A percentile compares a stretch with the other conserved stretches of the same genome.
Conservation (phyloP, 257 asterid genomes). For the Solanum pimpinellifolium region DNA sequence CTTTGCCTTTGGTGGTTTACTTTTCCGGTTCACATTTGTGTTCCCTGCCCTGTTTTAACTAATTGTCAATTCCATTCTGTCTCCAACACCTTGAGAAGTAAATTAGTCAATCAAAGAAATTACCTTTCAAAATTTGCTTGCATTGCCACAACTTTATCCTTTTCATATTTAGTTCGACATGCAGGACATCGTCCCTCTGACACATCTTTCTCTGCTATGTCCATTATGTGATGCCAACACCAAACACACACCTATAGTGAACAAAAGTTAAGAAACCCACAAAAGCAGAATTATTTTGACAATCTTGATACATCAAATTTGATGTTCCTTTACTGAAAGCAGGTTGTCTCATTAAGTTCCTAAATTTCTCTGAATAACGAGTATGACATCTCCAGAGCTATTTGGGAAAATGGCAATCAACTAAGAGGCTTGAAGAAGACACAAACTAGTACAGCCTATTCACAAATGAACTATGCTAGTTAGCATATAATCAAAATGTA, state of each 20-base stretch:
- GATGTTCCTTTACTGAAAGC: background rate
- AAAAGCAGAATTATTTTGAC: background rate
- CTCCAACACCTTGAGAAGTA: conserved; percentile 1
- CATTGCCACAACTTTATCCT: conserved; percentile 75
- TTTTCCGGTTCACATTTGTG: conserved; percentile 44
- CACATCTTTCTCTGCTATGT: conserved; percentile 87
- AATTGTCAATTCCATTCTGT: background rate
- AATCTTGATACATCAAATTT: background rate
- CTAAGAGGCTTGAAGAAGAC: background rate
- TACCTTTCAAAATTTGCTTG: conserved; percentile 75
- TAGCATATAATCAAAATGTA: background rate
- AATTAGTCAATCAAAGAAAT: background rate
- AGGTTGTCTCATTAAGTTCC: background rate
- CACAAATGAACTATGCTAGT: background rate
- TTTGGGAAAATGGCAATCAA: background rate
- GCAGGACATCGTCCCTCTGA: conserved; percentile 94
- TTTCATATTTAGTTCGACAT: conserved; percentile 71
- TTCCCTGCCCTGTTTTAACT: conserved; percentile 34
- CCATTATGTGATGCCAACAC: conserved; percentile 98
- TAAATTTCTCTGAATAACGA: background rate
- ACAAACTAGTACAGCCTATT: background rate
- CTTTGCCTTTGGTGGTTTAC: conserved; percentile 70
- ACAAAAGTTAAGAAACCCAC: background rate
- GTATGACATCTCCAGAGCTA: background rate
- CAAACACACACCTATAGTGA: conserved; percentile 70